A percentile compares a stretch with the other conserved stretches of the same genome.
Conservation (phyloP, 306 rosid species). For the Cucurbita argyrosperma region DNA sequence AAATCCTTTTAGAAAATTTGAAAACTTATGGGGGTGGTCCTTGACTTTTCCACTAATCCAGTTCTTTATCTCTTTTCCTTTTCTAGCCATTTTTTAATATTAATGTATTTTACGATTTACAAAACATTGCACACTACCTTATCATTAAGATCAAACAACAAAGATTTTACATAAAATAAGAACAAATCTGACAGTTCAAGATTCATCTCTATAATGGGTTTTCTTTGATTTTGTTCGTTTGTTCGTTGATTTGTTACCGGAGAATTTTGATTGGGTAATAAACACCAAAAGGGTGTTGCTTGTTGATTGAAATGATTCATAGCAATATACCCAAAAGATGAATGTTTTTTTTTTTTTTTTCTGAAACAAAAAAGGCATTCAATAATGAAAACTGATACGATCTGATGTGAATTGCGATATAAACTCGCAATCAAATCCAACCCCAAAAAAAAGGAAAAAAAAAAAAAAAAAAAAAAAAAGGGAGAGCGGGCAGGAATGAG, state of each 20-base stretch:
- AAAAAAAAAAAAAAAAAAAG: background rate
- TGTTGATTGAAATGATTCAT: background rate
- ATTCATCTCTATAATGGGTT: too few species aligned
- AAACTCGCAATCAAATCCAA: background rate
- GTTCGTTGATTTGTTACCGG: background rate
- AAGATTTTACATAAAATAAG: background rate
- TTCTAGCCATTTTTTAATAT: background rate
- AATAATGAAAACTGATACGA: background rate
- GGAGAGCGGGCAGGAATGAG: constrained; percentile 6
- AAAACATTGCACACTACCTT: background rate
- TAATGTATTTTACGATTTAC: background rate
- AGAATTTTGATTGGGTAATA: background rate
- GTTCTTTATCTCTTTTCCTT: too few species aligned
- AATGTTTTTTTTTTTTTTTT: background rate
- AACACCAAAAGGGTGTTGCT: background rate
- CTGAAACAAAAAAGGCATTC: background rate
- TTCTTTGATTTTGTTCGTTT: background rate
- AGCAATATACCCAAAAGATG: background rate
- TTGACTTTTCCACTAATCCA: too few species aligned
- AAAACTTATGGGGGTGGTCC: too few species aligned
- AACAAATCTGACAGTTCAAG: background rate
- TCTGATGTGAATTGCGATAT: background rate
- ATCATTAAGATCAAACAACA: background rate
- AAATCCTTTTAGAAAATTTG: too few species aligned
- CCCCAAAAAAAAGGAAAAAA: background rate